Percentiles rank a stretch among this genome's conserved stretches.
Evolutionary conservation across 306 rosid genomes (phyloP).

Genomic region (Lotus japonicus): DNA sequence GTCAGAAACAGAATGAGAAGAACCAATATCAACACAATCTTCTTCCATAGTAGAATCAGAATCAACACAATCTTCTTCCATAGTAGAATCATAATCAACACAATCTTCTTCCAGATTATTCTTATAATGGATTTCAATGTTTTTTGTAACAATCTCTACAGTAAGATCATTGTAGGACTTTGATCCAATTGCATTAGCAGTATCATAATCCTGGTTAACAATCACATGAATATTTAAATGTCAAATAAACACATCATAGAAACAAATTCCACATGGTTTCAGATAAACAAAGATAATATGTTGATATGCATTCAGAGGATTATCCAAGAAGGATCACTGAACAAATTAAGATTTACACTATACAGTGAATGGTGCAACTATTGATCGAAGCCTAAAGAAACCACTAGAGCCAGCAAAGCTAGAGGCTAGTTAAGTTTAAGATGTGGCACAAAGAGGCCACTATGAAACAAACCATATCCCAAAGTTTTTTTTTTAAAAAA

Average conservation of each 20-base stretch:
- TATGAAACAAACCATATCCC: no score
- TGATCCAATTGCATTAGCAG: slow-evolving; percentile 71
- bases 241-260: slow-evolving; percentile 22
- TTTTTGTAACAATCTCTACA: slow-evolving; percentile 86
- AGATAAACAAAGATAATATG: slow-evolving; percentile 2
- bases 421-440: not conserved
- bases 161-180: slow-evolving; percentile 84
- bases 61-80: slow-evolving; percentile 82
- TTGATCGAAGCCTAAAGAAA: slow-evolving; percentile 9
- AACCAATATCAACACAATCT: slow-evolving; percentile 77
- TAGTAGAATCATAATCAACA: no score
- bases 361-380: not conserved
- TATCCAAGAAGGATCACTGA: slow-evolving; percentile 13
- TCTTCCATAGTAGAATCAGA: no score
- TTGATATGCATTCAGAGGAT: slow-evolving; percentile 1
- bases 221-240: slow-evolving; percentile 16
- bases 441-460: no score
- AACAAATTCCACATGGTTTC: not conserved
- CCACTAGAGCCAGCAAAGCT: not conserved
- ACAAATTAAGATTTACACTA: not conserved
- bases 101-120: slow-evolving; percentile 69
- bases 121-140: slow-evolving; percentile 35
- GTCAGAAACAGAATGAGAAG: slow-evolving; percentile 55
- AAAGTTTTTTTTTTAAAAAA: no score
- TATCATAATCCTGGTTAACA: slow-evolving; percentile 57